These are phyloP conservation scores for Penstemon davidsonii DNA, from an alignment of 257 asterid species.

Conservation along the genomic window DNA sequence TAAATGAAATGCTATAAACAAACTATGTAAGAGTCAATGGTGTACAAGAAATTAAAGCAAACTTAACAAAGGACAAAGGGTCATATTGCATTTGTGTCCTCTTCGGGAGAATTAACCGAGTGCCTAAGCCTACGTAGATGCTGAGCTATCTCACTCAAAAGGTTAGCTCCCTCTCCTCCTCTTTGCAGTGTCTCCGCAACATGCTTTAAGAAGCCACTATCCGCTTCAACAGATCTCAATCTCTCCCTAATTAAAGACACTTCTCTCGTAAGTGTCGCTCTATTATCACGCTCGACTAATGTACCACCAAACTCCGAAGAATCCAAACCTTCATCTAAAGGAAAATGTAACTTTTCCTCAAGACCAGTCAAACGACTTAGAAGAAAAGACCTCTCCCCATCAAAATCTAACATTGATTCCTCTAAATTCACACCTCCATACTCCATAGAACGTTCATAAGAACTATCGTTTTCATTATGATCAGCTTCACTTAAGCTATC, in stretches of 20 bases:
- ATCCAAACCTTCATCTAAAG: constrained; percentile 29
- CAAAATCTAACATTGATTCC: constrained; percentile 18
- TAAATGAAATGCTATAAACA: too few species aligned
- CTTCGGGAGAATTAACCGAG: constrained; percentile 27
- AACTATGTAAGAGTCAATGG: too few species aligned
- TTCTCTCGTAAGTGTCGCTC: constrained; percentile 56
- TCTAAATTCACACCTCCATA: constrained; percentile 22
- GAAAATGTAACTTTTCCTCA: constrained; percentile 41
- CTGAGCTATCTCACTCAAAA: constrained; percentile 81
- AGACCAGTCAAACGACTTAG: constrained; percentile 50
- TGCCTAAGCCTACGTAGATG: constrained; percentile 59
- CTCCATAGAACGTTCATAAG: constrained; percentile 5
- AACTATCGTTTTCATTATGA: constrained; percentile 30
- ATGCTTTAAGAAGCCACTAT: constrained; percentile 80
- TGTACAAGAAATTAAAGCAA: too few species aligned
- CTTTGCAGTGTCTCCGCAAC: constrained; percentile 73
- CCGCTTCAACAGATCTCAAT: constrained; percentile 78
- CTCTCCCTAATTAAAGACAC: constrained; percentile 60
- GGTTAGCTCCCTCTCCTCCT: constrained; percentile 67
- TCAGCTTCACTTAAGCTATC: constrained; percentile 40
- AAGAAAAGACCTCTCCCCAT: constrained; percentile 57
- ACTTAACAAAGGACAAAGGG: too few species aligned
- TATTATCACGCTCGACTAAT: constrained; percentile 28
- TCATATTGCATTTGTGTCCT: constrained; percentile 25
- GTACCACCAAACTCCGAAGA: constrained; percentile 24